A percentile compares a stretch with the other conserved stretches of the same genome.
These are phyloP conservation scores for Ambrosia hybrid DNA, from an alignment of 140 eudicot genomes.

Conservation along the genomic window DNA sequence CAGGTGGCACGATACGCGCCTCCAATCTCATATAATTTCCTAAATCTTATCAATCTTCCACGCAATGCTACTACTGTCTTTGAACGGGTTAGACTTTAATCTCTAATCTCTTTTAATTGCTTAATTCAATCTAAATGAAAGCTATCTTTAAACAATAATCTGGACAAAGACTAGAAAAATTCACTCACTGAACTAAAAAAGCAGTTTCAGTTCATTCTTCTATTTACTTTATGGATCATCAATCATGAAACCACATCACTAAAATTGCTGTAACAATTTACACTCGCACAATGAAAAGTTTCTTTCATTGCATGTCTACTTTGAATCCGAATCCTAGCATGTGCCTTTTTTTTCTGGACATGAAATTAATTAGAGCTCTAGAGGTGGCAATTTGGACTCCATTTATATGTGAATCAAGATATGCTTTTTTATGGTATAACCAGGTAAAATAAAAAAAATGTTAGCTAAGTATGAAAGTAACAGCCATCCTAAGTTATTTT, in stretches of 20 bases:
- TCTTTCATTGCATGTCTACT: background rate
- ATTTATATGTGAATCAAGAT: no score
- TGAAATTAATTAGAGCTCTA: no score
- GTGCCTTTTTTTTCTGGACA: no score
- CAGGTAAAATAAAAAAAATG: no score
- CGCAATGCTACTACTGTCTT: constrained; percentile 62
- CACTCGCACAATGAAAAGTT: background rate
- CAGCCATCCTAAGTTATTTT: no score
- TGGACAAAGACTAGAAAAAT: background rate
- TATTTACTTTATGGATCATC: background rate
- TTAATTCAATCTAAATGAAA: no score
- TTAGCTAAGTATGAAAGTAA: no score
- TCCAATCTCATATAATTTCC: constrained; percentile 87
- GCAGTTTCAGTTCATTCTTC: background rate
- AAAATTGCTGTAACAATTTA: background rate
- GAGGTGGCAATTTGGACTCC: no score
- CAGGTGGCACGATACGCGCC: constrained; percentile 97
- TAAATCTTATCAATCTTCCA: constrained; percentile 77
- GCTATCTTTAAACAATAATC: background rate
- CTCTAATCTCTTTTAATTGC: background rate
- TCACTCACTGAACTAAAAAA: background rate
- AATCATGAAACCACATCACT: no score
- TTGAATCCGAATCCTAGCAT: background rate
- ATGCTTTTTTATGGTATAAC: no score
- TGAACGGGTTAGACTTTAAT: constrained; percentile 56